Evolutionary conservation across 176 grass and related monocot species (phyloP), one percentile per base, ranked within the genome.

Genomic region (Paspalum vaginatum): DNA sequence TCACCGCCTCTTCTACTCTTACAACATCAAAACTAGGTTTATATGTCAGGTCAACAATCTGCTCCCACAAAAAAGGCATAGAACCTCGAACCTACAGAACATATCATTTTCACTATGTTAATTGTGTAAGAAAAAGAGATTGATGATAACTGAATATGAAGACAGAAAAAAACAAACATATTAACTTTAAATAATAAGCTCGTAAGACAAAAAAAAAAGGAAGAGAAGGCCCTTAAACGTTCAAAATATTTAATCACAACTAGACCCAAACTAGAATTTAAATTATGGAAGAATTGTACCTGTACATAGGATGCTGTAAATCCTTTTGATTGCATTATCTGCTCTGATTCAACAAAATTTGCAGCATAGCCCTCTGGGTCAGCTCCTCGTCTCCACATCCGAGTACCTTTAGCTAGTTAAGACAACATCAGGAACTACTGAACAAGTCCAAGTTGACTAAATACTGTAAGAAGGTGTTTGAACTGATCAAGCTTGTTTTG

Each of bases 1-100:
- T 76, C 57, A 97, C 91, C 76, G 87, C 89, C 39, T 94, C 94
- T 22, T 97, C 94, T 47, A 79, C 88, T 84, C 61, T 94, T 74
- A 94, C 70, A 72, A 97, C 70, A 15, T 94, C 87, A 81, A 97
- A 97, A 74, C 79, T 84, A 66, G 94, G 91, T 81, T 97, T 97
- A 71, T 97, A 97, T 84, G 78, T 91, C 85, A 97, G 84, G 85
- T 97, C 91, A 86, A 97, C 94, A 82, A 92, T 97, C 69, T 97
- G 94, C 67, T 94, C 89, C 94, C 94, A 97, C 26, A 97, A 54
- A 77, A 97, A 90, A 62, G 91, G 91, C 81, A 97, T 94, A 37
- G 94, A 97, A 21, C 94, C 94, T 76, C 94, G 85, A 83, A 97
- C 87, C 91, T 97, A 78, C 54, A 87, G 81, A 61, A 75, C 25